Conservation (phyloP, 768 basidiomycete species). For the Lentinula lateritia region DNA sequence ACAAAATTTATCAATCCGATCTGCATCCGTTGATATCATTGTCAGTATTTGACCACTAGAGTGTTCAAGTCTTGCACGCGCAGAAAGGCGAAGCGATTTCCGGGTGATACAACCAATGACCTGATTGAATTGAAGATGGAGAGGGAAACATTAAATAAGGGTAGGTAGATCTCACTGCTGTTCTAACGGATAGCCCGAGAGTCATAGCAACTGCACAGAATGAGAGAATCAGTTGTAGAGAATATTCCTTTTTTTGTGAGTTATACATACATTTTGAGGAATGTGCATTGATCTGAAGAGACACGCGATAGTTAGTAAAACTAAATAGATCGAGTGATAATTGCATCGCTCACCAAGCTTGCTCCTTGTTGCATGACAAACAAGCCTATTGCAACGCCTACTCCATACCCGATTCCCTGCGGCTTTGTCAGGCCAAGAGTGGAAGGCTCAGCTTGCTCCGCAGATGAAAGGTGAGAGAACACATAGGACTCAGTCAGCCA, state of each 20-base stretch:
- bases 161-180: constrained; percentile 21
- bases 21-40: constrained; percentile 44
- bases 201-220: constrained; percentile 24
- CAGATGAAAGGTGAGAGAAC: constrained; percentile 26
- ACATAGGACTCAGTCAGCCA: constrained; percentile 41
- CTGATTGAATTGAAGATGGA: neutral
- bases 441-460: constrained; percentile 16
- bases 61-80: constrained; percentile 37
- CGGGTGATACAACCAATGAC: constrained; percentile 30
- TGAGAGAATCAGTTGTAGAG: neutral
- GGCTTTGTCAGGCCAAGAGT: constrained; percentile 25
- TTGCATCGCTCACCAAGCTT: neutral
- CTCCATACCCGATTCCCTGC: constrained; percentile 43
- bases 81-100: constrained; percentile 50
- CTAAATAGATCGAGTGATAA: neutral
- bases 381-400: constrained; percentile 44
- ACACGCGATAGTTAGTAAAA: neutral
- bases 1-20: constrained; percentile 33
- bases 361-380: constrained; percentile 39
- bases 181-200: constrained; percentile 28
- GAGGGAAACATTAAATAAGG: neutral
- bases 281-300: constrained; percentile 21
- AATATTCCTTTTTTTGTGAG: neutral
- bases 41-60: constrained; percentile 47
- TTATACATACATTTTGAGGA: constrained; percentile 21